phyloP scores from a whole-genome alignment of 208 protist genomes.

The Leishmania aethiopica region DNA sequence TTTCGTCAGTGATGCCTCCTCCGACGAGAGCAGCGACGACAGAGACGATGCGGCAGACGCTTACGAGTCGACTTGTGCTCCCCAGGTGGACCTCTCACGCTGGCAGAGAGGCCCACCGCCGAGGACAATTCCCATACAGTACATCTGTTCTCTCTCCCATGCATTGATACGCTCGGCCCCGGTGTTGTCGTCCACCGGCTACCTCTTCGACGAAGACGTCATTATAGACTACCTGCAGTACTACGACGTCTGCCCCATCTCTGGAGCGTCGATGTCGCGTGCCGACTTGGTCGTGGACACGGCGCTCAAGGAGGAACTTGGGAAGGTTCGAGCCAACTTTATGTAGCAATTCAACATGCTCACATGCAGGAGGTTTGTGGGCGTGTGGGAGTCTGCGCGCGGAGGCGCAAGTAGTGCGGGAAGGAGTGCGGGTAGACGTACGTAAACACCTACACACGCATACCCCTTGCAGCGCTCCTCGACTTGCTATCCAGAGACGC shows the following conservation, averaged over 20 bases:
- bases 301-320: conserved; percentile 41
- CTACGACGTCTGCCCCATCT: conserved; percentile 44
- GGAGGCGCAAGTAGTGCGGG: background rate
- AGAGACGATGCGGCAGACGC: background rate
- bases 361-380: background rate
- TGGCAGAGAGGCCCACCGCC: conserved; percentile 41
- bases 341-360: conserved; percentile 15
- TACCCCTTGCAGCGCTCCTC: background rate
- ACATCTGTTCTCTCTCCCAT: conserved; percentile 50
- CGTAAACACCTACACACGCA: background rate
- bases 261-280: conserved; percentile 35
- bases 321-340: conserved; percentile 42
- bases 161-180: conserved; percentile 39
- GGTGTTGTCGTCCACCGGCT: conserved; percentile 48
- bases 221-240: conserved; percentile 44
- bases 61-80: background rate
- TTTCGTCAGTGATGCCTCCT: background rate
- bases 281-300: conserved; percentile 47
- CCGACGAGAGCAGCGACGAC: background rate
- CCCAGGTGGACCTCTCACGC: conserved; percentile 22
- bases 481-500: background rate
- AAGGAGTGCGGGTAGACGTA: background rate
- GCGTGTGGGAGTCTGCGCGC: background rate
- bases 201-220: conserved; percentile 45
- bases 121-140: conserved; percentile 37